A percentile compares a stretch with the other conserved stretches of the same genome.
phyloP scores from a whole-genome alignment of 2,329 filamentous ascomycete genomes.

The Pestalotiopsis sp. region DNA sequence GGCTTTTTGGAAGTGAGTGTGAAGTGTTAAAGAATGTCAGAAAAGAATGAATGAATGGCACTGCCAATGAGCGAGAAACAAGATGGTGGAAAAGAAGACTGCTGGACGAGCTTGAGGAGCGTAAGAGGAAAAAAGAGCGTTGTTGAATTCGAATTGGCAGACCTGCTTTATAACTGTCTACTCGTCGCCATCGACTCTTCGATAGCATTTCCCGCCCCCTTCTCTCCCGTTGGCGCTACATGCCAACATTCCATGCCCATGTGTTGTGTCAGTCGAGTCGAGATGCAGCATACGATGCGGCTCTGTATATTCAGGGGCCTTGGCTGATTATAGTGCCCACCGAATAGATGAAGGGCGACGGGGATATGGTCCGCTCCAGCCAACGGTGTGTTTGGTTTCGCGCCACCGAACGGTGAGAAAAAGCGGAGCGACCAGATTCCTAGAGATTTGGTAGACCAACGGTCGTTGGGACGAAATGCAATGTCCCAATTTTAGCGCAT shows the following conservation, averaged over 20 bases:
- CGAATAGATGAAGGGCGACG: conserved; percentile 11
- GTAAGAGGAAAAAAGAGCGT: neutral
- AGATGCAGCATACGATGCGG: neutral
- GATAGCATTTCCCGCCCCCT: neutral
- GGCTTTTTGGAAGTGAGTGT: neutral
- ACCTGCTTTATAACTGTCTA: neutral
- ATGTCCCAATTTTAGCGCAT: neutral
- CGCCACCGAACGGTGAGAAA: conserved; percentile 7
- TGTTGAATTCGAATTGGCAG: neutral
- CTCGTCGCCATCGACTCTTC: neutral
- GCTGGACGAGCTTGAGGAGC: conserved; percentile 6
- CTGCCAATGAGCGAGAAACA: conserved; percentile 13
- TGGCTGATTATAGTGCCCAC: neutral
- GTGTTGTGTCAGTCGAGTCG: neutral
- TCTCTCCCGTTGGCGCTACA: neutral
- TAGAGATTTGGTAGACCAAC: neutral
- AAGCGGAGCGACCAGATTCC: conserved; percentile 1
- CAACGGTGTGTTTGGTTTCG: conserved; percentile 10
- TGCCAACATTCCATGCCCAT: neutral
- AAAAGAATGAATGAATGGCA: conserved; percentile 14
- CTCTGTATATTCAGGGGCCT: neutral
- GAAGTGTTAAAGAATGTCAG: conserved; percentile 10
- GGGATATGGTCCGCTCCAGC: neutral
- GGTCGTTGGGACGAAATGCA: neutral
- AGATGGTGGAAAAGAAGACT: conserved; percentile 3